A percentile compares a stretch with the other conserved stretches of the same genome.
Evolutionary conservation across 1,284 basidiomycete species (phyloP).

Genomic region (Filobasidium uniguttulatum): DNA sequence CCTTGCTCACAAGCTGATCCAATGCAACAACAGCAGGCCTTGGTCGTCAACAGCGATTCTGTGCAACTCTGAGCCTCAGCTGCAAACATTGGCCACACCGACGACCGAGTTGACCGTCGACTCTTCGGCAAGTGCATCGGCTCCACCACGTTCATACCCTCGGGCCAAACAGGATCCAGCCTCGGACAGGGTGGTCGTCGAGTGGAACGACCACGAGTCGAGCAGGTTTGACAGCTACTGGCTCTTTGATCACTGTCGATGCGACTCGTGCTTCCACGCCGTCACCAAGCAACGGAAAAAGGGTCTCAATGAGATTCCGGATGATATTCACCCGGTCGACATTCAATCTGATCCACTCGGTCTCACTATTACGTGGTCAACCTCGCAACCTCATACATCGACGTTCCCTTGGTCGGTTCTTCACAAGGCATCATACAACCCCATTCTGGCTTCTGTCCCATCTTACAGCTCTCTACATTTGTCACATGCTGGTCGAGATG

Average conservation of each 20-base stretch:
- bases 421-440: conserved; percentile 23
- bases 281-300: conserved; percentile 80
- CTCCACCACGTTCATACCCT: too few species aligned
- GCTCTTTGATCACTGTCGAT: conserved; percentile 78
- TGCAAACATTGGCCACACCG: too few species aligned
- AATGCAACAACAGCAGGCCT: too few species aligned
- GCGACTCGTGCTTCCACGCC: conserved; percentile 71
- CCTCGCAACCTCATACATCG: conserved; percentile 52
- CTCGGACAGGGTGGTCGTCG: conserved; percentile 5
- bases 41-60: too few species aligned
- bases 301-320: conserved; percentile 66
- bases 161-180: not conserved
- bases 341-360: conserved; percentile 14
- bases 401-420: conserved; percentile 51
- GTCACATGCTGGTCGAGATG: conserved; percentile 15
- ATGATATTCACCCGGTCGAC: conserved; percentile 43
- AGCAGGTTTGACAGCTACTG: conserved; percentile 45
- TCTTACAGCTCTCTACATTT: conserved; percentile 8
- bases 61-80: too few species aligned
- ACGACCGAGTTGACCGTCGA: too few species aligned
- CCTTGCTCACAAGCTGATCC: too few species aligned
- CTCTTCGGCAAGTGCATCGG: too few species aligned
- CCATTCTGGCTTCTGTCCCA: not conserved
- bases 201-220: conserved; percentile 8
- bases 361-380: conserved; percentile 41